Percentiles rank a stretch among this genome's conserved stretches.
Conservation (phyloP, 805 yeast species). For the Kodamaea fukazawae region DNA sequence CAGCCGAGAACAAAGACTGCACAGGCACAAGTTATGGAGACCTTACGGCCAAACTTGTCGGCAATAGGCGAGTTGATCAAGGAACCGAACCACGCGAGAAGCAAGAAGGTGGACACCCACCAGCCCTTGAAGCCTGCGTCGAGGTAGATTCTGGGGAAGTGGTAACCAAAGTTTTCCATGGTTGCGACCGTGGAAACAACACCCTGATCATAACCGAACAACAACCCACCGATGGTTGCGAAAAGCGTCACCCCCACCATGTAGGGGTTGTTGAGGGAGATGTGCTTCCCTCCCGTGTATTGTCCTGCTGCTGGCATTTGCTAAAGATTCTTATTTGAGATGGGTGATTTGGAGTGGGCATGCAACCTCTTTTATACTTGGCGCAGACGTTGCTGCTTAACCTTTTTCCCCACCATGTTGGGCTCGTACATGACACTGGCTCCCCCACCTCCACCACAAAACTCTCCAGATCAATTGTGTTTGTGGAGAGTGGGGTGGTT, state of each 20-base stretch:
- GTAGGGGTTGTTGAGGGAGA: too few species aligned
- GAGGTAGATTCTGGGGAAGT: constrained; percentile 16
- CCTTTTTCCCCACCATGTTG: too few species aligned
- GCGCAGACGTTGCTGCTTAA: too few species aligned
- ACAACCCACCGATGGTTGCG: constrained; percentile 5
- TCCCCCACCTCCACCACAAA: too few species aligned
- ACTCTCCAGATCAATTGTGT: too few species aligned
- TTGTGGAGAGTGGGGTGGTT: too few species aligned
- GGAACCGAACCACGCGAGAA: not conserved
- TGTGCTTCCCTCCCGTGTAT: too few species aligned
- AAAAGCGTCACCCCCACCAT: not conserved
- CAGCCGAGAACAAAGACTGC: not conserved
- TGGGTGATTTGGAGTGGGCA: too few species aligned
- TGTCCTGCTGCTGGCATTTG: too few species aligned
- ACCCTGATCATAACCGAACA: constrained; percentile 23
- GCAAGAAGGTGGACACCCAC: constrained; percentile 10
- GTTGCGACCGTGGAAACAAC: constrained; percentile 22
- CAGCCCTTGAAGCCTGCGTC: constrained; percentile 8
- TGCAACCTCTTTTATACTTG: too few species aligned
- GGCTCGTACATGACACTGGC: too few species aligned
- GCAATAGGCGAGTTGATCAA: not conserved
- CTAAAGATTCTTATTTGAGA: too few species aligned
- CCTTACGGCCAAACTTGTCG: not conserved
- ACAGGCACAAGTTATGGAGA: not conserved
- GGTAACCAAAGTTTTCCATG: constrained; percentile 16